Evolutionary conservation across 345 rosid genomes (phyloP).

Genomic region (Hirschfeldia incana): DNA sequence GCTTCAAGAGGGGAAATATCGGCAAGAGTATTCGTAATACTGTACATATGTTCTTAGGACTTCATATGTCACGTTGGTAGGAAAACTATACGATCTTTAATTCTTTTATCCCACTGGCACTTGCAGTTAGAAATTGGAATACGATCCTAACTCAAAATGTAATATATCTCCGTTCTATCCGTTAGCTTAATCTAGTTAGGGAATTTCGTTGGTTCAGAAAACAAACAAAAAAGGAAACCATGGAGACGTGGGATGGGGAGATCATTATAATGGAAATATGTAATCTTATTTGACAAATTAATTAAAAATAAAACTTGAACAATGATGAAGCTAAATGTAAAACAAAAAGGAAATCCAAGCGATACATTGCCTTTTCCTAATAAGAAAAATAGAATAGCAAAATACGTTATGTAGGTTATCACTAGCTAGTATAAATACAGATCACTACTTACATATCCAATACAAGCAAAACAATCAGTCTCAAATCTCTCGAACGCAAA

Average conservation of each 20-base stretch:
- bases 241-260: too few relatives aligned
- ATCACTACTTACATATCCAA: background rate
- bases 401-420: background rate
- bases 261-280: background rate
- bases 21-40: background rate
- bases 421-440: background rate
- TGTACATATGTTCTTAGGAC: background rate
- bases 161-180: background rate
- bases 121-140: too few relatives aligned
- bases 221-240: background rate
- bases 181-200: background rate
- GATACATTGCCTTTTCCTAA: background rate
- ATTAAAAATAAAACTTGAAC: background rate
- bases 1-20: background rate
- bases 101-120: too few relatives aligned
- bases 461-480: background rate
- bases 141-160: background rate
- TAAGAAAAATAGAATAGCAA: background rate
- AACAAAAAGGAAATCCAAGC: background rate
- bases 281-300: background rate
- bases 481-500: background rate
- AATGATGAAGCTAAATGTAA: background rate
- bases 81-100: background rate
- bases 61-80: background rate
- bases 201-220: background rate